A percentile compares a stretch with the other conserved stretches of the same genome.
Evolutionary conservation across 2,329 filamentous ascomycete species (phyloP).

Genomic region (Fusarium vanettenii): DNA sequence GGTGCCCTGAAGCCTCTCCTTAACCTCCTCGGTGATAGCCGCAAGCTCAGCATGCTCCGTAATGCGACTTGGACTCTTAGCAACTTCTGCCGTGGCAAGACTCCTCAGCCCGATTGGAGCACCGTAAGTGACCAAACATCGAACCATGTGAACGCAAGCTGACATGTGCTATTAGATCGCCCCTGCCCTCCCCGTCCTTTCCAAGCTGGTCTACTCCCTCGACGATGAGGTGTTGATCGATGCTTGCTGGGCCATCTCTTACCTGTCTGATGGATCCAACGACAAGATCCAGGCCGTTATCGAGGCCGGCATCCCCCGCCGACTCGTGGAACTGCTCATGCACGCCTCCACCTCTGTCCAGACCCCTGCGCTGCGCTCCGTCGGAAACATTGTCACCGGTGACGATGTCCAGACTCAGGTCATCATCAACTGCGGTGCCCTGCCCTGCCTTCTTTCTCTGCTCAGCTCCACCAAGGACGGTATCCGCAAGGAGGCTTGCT

Average conservation of each 20-base stretch:
- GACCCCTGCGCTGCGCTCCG: slow-evolving; percentile 94
- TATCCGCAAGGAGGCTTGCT: slow-evolving; percentile 99
- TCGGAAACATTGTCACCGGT: slow-evolving; percentile 98
- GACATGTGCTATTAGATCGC: slow-evolving; percentile 73
- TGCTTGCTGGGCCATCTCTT: slow-evolving; percentile 99
- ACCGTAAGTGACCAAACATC: slow-evolving; percentile 71
- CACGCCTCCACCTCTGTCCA: slow-evolving; percentile 98
- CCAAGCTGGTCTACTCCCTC: slow-evolving; percentile 97
- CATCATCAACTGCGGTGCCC: slow-evolving; percentile 97
- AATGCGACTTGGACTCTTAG: slow-evolving; percentile 99
- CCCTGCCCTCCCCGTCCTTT: slow-evolving; percentile 91
- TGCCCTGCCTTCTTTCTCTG: slow-evolving; percentile 91
- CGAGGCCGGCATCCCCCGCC: slow-evolving; percentile 95
- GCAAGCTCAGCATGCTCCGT: slow-evolving; percentile 98
- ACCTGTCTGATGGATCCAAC: slow-evolving; percentile 96
- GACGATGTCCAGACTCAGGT: slow-evolving; percentile 99
- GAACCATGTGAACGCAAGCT: slow-evolving; percentile 7
- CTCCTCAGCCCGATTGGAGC: slow-evolving; percentile 96
- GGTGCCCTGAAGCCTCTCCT: slow-evolving; percentile 93
- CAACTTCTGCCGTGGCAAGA: slow-evolving; percentile 99
- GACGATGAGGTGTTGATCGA: slow-evolving; percentile 99
- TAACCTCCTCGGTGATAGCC: slow-evolving; percentile 91
- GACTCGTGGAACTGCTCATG: slow-evolving; percentile 96
- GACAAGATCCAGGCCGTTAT: slow-evolving; percentile 99
- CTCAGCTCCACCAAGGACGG: slow-evolving; percentile 98